Evolutionary conservation across 257 asterid species (phyloP).

Genomic region (Nemophila menziesii): DNA sequence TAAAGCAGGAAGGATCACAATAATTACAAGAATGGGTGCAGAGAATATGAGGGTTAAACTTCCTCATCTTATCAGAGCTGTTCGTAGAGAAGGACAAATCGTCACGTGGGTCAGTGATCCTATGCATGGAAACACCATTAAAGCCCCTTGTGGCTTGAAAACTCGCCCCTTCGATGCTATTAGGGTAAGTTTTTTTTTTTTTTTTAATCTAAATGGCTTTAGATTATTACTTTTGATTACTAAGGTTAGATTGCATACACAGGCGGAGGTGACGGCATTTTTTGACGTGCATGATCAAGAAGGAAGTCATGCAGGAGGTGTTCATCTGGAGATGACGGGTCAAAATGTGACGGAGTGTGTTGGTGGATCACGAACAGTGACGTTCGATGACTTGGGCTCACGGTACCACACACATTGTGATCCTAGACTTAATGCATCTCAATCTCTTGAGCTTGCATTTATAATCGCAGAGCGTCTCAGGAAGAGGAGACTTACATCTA

Average conservation of each 20-base stretch:
- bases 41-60: conserved; percentile 87
- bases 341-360: conserved; percentile 85
- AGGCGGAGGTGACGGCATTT: conserved; percentile 38
- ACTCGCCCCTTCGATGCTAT: conserved; percentile 77
- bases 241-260: no score
- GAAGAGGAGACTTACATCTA: conserved; percentile 49
- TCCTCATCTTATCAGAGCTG: conserved; percentile 73
- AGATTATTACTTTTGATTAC: background rate
- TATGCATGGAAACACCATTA: conserved; percentile 86
- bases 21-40: conserved; percentile 89
- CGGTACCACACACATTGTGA: conserved; percentile 85
- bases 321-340: conserved; percentile 80
- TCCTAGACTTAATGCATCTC: conserved; percentile 73
- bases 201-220: background rate
- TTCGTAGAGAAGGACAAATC: conserved; percentile 61
- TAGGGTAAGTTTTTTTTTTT: conserved; percentile 34
- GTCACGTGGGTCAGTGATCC: conserved; percentile 91
- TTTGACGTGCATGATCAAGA: conserved; percentile 86
- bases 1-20: conserved; percentile 72
- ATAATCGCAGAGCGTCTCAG: conserved; percentile 70
- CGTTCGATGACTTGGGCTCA: conserved; percentile 69
- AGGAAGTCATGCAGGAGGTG: conserved; percentile 83
- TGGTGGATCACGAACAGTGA: conserved; percentile 66
- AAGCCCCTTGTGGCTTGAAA: conserved; percentile 81
- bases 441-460: conserved; percentile 65